Conservation (phyloP, 129 eudicot genomes). For the Chrysanthemum lavandulifolium region DNA sequence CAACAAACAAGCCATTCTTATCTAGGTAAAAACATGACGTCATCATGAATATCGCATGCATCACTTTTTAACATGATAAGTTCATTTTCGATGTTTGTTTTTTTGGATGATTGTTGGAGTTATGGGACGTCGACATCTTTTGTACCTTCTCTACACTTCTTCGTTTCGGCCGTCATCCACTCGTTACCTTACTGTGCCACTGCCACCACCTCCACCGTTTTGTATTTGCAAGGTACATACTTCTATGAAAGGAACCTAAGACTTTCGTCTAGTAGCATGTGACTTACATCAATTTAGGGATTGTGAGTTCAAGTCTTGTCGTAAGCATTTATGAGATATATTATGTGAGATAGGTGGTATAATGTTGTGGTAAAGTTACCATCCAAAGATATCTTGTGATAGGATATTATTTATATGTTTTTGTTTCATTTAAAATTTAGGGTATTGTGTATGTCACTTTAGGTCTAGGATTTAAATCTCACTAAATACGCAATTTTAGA, state of each 20-base stretch:
- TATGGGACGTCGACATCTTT: slow-evolving; percentile 44
- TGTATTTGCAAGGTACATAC: slow-evolving; percentile 22
- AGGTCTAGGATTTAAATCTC: too few relatives aligned
- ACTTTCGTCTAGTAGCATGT: too few relatives aligned
- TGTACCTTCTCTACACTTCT: slow-evolving; percentile 41
- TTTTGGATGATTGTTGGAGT: neutral
- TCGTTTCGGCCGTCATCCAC: slow-evolving; percentile 23
- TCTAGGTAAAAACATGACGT: slow-evolving; percentile 7
- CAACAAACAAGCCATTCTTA: slow-evolving; percentile 3
- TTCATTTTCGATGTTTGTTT: neutral
- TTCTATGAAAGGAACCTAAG: neutral
- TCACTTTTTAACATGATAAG: neutral
- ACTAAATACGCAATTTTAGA: too few relatives aligned
- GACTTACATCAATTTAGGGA: too few relatives aligned
- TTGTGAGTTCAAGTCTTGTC: too few relatives aligned
- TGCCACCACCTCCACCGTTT: slow-evolving; percentile 24
- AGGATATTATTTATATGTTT: too few relatives aligned
- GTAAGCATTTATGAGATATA: neutral
- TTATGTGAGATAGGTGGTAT: neutral
- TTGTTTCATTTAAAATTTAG: too few relatives aligned
- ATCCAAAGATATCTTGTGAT: too few relatives aligned
- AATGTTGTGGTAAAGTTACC: too few relatives aligned
- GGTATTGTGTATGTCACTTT: too few relatives aligned
- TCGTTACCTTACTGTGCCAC: slow-evolving; percentile 14
- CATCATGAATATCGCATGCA: slow-evolving; percentile 4